These are phyloP conservation scores for Thozetella sp. DNA, from an alignment of 495 filamentous ascomycete species.

Conservation along the genomic window DNA sequence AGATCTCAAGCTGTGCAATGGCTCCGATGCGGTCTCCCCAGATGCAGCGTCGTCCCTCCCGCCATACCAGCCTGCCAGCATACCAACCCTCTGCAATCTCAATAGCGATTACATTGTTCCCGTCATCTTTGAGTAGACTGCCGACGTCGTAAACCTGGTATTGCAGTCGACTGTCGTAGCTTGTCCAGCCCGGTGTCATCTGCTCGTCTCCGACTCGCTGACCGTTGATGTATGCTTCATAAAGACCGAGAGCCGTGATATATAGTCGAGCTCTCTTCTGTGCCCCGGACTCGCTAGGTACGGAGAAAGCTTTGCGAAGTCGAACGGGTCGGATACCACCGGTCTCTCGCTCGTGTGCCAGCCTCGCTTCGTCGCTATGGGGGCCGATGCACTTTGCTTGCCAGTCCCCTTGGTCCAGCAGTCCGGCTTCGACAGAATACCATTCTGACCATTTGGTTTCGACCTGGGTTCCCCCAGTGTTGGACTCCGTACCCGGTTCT, in stretches of 20 bases:
- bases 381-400: constrained; percentile 26
- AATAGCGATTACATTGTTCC: constrained; percentile 38
- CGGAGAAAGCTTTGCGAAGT: neutral
- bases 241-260: constrained; percentile 47
- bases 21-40: constrained; percentile 43
- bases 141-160: constrained; percentile 49
- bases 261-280: constrained; percentile 27
- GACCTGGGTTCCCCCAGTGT: constrained; percentile 3
- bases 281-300: neutral
- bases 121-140: constrained; percentile 19
- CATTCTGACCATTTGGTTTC: constrained; percentile 29
- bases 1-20: constrained; percentile 43
- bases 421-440: constrained; percentile 28
- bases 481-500: neutral
- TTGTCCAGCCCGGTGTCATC: constrained; percentile 49
- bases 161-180: constrained; percentile 42
- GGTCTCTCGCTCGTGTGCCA: neutral
- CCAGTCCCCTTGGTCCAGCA: constrained; percentile 35
- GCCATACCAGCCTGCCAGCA: constrained; percentile 40
- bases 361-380: neutral
- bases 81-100: constrained; percentile 54
- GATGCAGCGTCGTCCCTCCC: constrained; percentile 26
- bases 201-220: constrained; percentile 36
- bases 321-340: constrained; percentile 1
- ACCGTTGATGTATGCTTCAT: constrained; percentile 46